Evolutionary conservation across 75 land plant genomes (phyloP).

Genomic region (Selaginella moellendorffii): DNA sequence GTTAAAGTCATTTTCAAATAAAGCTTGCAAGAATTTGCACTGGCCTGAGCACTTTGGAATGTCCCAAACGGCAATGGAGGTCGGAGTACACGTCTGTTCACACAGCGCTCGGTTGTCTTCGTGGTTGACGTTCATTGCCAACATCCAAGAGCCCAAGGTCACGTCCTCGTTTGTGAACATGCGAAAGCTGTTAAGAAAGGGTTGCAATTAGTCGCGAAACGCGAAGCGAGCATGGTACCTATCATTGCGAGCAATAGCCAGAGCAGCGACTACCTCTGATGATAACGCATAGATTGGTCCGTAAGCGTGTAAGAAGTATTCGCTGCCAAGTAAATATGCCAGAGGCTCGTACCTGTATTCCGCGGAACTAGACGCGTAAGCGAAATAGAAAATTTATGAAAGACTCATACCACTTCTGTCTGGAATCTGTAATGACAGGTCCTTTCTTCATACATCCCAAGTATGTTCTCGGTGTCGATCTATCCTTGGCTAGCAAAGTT

Average conservation of each 20-base stretch:
- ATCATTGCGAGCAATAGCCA: slow-evolving; percentile 46
- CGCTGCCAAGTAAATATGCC: slow-evolving; percentile 52
- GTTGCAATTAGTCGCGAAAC: too few species aligned
- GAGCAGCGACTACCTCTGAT: slow-evolving; percentile 55
- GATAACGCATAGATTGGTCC: slow-evolving; percentile 86
- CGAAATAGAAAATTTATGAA: not conserved
- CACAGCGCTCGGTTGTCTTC: slow-evolving; percentile 68
- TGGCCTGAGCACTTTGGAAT: slow-evolving; percentile 76
- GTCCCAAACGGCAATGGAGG: slow-evolving; percentile 86
- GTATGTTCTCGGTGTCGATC: slow-evolving; percentile 41
- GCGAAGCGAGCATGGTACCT: too few species aligned
- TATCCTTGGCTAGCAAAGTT: slow-evolving; percentile 55
- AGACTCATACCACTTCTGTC: slow-evolving; percentile 45
- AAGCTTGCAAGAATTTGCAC: not conserved
- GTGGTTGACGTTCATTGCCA: slow-evolving; percentile 75
- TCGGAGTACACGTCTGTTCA: slow-evolving; percentile 40
- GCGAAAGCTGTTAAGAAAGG: slow-evolving; percentile 65
- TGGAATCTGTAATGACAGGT: slow-evolving; percentile 62
- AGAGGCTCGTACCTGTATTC: slow-evolving; percentile 77
- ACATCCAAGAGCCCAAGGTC: slow-evolving; percentile 84
- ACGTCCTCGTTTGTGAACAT: slow-evolving; percentile 90
- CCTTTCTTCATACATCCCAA: slow-evolving; percentile 93
- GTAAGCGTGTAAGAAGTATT: slow-evolving; percentile 78
- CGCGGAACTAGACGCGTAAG: too few species aligned
- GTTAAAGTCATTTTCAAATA: not conserved